Evolutionary conservation across 768 basidiomycete genomes (phyloP).

Genomic region (Rhizopogon salebrosus): DNA sequence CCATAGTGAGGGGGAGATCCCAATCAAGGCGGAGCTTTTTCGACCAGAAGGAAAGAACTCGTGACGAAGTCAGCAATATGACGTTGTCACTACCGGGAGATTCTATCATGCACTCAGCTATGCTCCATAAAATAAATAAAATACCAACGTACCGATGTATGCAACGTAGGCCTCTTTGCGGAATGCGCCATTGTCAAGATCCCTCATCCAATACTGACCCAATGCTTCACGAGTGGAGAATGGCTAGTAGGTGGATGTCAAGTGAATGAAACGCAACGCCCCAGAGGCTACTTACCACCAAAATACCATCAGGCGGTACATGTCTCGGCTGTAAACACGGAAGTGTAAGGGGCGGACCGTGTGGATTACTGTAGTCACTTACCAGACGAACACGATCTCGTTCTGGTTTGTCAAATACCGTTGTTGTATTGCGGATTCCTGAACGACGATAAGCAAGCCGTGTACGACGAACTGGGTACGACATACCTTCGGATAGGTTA

Average conservation of each 20-base stretch:
- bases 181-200: conserved; percentile 85
- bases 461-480: not conserved
- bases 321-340: conserved; percentile 63
- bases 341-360: not conserved
- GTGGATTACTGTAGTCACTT: conserved; percentile 19
- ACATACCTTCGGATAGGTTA: conserved; percentile 83
- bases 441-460: conserved; percentile 1
- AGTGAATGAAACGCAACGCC: not conserved
- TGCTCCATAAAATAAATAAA: conserved; percentile 1
- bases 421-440: conserved; percentile 98
- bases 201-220: conserved; percentile 97
- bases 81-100: conserved; percentile 77
- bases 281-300: conserved; percentile 53
- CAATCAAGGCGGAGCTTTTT: conserved; percentile 82
- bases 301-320: conserved; percentile 80
- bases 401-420: conserved; percentile 90
- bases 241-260: conserved; percentile 44
- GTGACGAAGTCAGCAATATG: conserved; percentile 70
- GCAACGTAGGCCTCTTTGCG: conserved; percentile 85
- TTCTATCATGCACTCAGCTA: conserved; percentile 37
- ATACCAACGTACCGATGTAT: conserved; percentile 65
- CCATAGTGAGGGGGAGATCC: conserved; percentile 84
- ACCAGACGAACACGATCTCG: conserved; percentile 83
- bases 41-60: conserved; percentile 81
- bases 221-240: conserved; percentile 87